phyloP scores from a whole-genome alignment of 2,329 filamentous ascomycete species.

The Metarhizium rileyi region DNA sequence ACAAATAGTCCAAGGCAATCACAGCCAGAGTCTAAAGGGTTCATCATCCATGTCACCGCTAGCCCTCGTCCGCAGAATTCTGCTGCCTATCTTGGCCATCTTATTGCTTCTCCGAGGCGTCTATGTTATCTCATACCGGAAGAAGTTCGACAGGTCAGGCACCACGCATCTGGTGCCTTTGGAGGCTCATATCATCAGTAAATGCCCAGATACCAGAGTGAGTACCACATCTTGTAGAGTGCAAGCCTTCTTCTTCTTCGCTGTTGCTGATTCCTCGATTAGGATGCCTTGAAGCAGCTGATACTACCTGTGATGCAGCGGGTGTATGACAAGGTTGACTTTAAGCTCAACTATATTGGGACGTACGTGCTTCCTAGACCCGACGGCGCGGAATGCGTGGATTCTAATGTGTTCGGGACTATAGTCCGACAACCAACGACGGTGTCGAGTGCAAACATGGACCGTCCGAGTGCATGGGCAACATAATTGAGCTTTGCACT shows the following conservation, averaged over 20 bases:
- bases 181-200: slow-evolving; percentile 94
- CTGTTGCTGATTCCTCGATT: not conserved
- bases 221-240: slow-evolving; percentile 6
- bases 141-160: not conserved
- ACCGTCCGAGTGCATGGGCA: slow-evolving; percentile 78
- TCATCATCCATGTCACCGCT: slow-evolving; percentile 1
- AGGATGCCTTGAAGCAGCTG: slow-evolving; percentile 70
- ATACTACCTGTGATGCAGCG: slow-evolving; percentile 81
- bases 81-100: slow-evolving; percentile 3
- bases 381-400: not conserved
- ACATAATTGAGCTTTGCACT: slow-evolving; percentile 91
- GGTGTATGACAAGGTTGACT: slow-evolving; percentile 76
- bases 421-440: slow-evolving; percentile 61
- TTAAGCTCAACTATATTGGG: slow-evolving; percentile 84
- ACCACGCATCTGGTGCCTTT: slow-evolving; percentile 52
- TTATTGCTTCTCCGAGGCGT: slow-evolving; percentile 2
- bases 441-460: slow-evolving; percentile 86
- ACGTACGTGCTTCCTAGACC: slow-evolving; percentile 37
- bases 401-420: not conserved
- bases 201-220: slow-evolving; percentile 81
- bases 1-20: not conserved
- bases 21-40: not conserved
- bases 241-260: not conserved
- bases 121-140: not conserved
- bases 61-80: slow-evolving; percentile 2